phyloP scores from a whole-genome alignment of 2,329 filamentous ascomycete genomes.

The Colletotrichum sp. region DNA sequence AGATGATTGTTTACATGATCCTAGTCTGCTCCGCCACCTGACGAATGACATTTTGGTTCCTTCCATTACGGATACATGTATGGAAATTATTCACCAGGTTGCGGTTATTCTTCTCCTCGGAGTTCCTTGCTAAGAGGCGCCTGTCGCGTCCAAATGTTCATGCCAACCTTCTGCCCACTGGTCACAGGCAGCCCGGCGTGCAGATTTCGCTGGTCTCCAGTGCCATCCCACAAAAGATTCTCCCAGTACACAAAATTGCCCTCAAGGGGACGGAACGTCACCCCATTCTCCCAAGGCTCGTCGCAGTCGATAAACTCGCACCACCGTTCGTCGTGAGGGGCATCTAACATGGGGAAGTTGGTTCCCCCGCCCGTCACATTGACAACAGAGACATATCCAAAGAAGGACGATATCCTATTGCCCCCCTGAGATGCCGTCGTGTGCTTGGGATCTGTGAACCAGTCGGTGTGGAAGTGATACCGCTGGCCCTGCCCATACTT shows the following conservation, averaged over 20 bases:
- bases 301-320: slow-evolving; percentile 51
- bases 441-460: slow-evolving; percentile 47
- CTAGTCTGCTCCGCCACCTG: not conserved
- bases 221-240: slow-evolving; percentile 44
- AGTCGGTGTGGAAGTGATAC: slow-evolving; percentile 57
- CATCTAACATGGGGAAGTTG: slow-evolving; percentile 50
- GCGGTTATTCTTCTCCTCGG: slow-evolving; percentile 29
- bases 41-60: not conserved
- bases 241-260: slow-evolving; percentile 56
- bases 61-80: not conserved
- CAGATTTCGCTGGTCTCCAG: slow-evolving; percentile 47
- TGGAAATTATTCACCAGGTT: not conserved
- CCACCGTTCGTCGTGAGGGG: slow-evolving; percentile 33
- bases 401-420: slow-evolving; percentile 51
- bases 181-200: slow-evolving; percentile 53
- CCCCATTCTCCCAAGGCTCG: slow-evolving; percentile 48
- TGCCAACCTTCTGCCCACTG: slow-evolving; percentile 51
- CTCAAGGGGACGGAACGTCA: slow-evolving; percentile 52
- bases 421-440: slow-evolving; percentile 41
- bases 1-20: not conserved
- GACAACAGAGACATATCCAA: slow-evolving; percentile 47
- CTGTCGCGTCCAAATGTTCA: slow-evolving; percentile 58
- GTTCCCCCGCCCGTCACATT: slow-evolving; percentile 52
- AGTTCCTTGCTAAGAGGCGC: slow-evolving; percentile 39
- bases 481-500: slow-evolving; percentile 48